Conservation (phyloP, 345 rosid species). For the Hevea brasiliensis region DNA sequence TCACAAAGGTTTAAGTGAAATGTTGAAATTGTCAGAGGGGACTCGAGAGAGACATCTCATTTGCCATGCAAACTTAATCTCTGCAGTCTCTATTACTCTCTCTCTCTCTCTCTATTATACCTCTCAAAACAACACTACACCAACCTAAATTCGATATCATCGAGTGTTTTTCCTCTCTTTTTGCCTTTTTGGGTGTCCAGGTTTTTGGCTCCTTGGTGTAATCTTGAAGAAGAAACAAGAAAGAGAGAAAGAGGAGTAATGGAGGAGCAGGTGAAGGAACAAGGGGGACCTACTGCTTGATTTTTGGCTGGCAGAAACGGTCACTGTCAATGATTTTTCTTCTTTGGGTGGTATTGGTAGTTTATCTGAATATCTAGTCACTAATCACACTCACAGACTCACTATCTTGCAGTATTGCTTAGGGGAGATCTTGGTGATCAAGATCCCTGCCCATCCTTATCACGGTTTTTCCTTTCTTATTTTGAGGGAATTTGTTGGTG, state of each 20-base stretch:
- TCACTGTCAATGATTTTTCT: constrained; percentile 69
- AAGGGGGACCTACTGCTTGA: constrained; percentile 71
- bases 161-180: constrained; percentile 24
- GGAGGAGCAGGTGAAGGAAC: constrained; percentile 43
- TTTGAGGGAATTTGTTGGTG: constrained; percentile 24
- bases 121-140: background rate
- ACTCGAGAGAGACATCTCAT: constrained; percentile 2
- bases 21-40: constrained; percentile 27
- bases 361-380: constrained; percentile 55
- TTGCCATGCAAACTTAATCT: constrained; percentile 15
- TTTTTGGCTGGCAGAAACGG: constrained; percentile 72
- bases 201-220: background rate
- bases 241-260: constrained; percentile 5
- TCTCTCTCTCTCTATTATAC: constrained; percentile 2
- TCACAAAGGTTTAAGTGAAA: background rate
- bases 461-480: constrained; percentile 22
- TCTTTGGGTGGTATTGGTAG: constrained; percentile 44
- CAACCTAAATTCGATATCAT: constrained; percentile 37
- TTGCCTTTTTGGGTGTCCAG: constrained; percentile 21
- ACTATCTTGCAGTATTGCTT: constrained; percentile 28
- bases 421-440: constrained; percentile 40
- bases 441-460: constrained; percentile 24
- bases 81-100: background rate
- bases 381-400: constrained; percentile 36
- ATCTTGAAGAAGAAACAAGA: constrained; percentile 13